Evolutionary conservation across 805 yeast species (phyloP), one percentile per base, ranked within the genome.

Genomic region (Zygosaccharomyces bisporus): DNA sequence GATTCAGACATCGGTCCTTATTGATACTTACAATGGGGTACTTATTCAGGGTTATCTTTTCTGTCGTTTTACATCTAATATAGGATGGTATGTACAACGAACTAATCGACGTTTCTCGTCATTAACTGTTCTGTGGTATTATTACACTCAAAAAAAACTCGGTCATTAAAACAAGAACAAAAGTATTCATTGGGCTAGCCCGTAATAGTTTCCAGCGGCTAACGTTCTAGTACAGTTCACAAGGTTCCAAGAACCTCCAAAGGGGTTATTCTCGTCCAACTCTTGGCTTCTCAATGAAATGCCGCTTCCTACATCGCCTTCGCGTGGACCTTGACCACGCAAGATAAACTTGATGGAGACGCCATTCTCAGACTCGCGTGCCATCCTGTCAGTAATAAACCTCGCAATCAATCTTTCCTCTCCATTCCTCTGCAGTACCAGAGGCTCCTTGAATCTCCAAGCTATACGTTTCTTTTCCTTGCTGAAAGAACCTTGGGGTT

Each of bases 401-500:
- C 96, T 80, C 13, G 95, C 96, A 58, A 91, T 80, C 34, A 90
- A 72, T 56, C 84, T 79, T 55, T 83, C 82, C 52, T 84, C 89
- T 2, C 54, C 54, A 38, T 53, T 47, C 49, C 66, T 64, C 20
- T 54, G 54, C 17, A 79, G 55, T 3, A 54, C 58, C 8, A 76
- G 55, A 9, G 74, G 70, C 36, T 68, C 71, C 45, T 53, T 68
- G 54, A 80, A 79, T 60, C 84, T 78, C 96, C 97, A 90, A 0
- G 93, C 83, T 46, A 93, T 82, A 66, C 97, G 78, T 54, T 80
- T 83, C 59, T 80, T 81, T 41, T 89, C 97, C 58, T 79, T 83
- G 66, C 83, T 87, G 72, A 89, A 91, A 1, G 95, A 79, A 45
- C 97, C 98, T 44, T 85, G 81, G 4, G 99, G 99, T 61, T 86